A percentile compares a stretch with the other conserved stretches of the same genome.
These are phyloP conservation scores for Pseudogymnoascus sp. DNA, from an alignment of 2,329 filamentous ascomycete species.

Conservation along the genomic window DNA sequence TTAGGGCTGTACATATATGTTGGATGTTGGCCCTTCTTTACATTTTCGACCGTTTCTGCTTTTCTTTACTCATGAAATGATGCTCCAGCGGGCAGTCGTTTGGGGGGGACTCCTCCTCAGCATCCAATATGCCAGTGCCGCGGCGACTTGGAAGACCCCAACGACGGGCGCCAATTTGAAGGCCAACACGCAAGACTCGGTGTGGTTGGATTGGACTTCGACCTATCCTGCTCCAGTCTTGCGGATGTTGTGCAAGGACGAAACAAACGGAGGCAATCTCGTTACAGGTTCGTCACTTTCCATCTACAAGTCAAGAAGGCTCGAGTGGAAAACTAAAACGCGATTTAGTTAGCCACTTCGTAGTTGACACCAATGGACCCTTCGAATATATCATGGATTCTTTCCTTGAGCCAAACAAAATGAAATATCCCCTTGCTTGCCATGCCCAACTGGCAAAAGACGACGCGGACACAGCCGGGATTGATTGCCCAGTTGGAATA, in stretches of 20 bases:
- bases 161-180: slow-evolving; percentile 8
- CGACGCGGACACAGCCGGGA: neutral
- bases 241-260: slow-evolving; percentile 15
- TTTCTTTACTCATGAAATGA: neutral
- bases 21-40: neutral
- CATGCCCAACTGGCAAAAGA: slow-evolving; percentile 9
- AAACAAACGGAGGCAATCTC: neutral
- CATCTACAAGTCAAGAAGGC: neutral
- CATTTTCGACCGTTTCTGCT: neutral
- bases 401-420: slow-evolving; percentile 8
- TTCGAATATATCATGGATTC: slow-evolving; percentile 13
- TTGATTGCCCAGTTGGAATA: no score
- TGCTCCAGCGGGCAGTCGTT: neutral
- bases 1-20: neutral
- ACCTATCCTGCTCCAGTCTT: slow-evolving; percentile 10
- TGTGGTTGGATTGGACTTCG: slow-evolving; percentile 15
- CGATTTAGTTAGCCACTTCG: slow-evolving; percentile 13
- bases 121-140: neutral
- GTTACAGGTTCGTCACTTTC: neutral
- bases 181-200: slow-evolving; percentile 14
- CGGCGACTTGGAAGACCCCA: slow-evolving; percentile 13
- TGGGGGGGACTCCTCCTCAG: neutral
- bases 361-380: slow-evolving; percentile 11
- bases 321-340: neutral
- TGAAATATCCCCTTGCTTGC: slow-evolving; percentile 12